Base-by-base conservation (phyloP, 768 basidiomycete genomes). In the Mycena alexandri region DNA sequence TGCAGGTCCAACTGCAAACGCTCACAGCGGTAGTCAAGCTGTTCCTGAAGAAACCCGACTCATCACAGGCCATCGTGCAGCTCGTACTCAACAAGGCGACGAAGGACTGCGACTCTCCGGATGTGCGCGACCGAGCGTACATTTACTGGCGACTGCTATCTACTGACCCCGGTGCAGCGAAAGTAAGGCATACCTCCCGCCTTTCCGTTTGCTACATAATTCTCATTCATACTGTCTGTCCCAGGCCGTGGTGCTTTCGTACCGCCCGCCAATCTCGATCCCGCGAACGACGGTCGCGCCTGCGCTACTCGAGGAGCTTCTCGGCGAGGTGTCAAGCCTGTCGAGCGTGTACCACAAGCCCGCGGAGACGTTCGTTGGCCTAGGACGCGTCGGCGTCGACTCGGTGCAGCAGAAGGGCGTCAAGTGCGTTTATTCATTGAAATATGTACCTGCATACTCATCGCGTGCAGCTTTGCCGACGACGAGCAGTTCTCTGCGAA, bases 261-360 rank as follows among this genome's bases (percentile, higher is more conserved):
- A 92, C 65, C 87, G 96, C 55, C 98, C 98, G 1, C 96, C 96
- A 34, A 99, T 99, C 77, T 91, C 93, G 3, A 88, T 99, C 59
- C 94, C 96, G 0, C 90, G 93, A 62, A 97, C 95, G 42, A 96
- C 94, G 0, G 95, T 99, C 2, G 84, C 97, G 0, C 87, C 94
- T 1, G 94, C 89, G 0, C 81, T 99, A 16, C 81, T 99, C 34
- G 96, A 99, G 75, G 98, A 99, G 76, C 87, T 99, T 2, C 79
- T 99, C 0, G 89, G 92, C 24, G 98, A 99, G 77, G 87, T 99
- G 17, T 95, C 94, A 1, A 90, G 86, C 47, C 80, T 99, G 22
- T 94, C 96, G 6, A 96, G 95, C 75, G 95, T 98, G 2, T 99
- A 99, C 76, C 98, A 99, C 81, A 98, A 98, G 78, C 98, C 98